Percentiles rank a stretch among this genome's conserved stretches.
These are phyloP conservation scores for Pneumocystis jirovecii DNA, from an alignment of 1,139 yeast species.

Conservation along the genomic window DNA sequence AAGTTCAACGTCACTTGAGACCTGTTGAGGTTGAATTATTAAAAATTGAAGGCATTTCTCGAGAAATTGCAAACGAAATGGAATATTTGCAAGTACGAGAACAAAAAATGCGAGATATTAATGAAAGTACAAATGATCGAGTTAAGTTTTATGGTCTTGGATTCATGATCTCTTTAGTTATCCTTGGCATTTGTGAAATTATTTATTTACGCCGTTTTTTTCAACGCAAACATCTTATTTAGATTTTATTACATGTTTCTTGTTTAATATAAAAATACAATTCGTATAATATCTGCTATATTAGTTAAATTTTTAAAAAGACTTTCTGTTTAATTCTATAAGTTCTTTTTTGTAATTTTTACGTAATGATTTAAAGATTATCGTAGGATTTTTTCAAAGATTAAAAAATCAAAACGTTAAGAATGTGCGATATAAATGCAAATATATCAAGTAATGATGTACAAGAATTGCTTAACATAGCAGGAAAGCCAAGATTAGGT, in stretches of 20 bases:
- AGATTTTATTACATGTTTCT: not conserved
- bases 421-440: not conserved
- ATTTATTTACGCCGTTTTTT: conserved; percentile 12
- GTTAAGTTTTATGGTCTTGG: conserved; percentile 71
- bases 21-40: conserved; percentile 84
- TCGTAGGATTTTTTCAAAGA: not conserved
- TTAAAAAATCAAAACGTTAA: not conserved
- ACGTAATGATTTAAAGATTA: not conserved
- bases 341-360: not conserved
- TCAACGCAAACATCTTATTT: conserved; percentile 13
- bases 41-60: conserved; percentile 65
- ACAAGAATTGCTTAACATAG: conserved; percentile 24
- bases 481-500: conserved; percentile 28
- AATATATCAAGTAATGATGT: not conserved
- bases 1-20: conserved; percentile 80
- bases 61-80: conserved; percentile 62
- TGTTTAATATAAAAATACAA: not conserved
- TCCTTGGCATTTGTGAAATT: conserved; percentile 67
- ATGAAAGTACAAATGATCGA: conserved; percentile 72
- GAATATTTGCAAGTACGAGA: conserved; percentile 77
- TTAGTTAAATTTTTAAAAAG: not conserved
- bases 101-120: conserved; percentile 85
- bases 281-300: not conserved
- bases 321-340: not conserved
- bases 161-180: conserved; percentile 51